Evolutionary conservation across 2,329 filamentous ascomycete species (phyloP).

Genomic region (Penicillium decumbens): DNA sequence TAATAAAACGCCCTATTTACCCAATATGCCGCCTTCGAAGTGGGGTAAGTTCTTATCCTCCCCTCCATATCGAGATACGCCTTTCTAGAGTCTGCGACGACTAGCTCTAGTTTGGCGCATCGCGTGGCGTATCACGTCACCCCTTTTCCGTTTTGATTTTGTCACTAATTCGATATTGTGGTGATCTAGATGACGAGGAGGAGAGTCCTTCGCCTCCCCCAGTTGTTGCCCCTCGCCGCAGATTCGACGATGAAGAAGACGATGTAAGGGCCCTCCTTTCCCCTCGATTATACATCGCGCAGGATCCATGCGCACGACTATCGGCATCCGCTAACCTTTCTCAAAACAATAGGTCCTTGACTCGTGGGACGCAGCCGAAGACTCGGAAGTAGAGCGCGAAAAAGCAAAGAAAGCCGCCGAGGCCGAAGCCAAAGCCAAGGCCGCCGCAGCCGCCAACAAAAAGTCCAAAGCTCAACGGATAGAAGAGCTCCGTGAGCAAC

Average conservation of each 20-base stretch:
- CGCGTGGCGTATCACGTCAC: neutral
- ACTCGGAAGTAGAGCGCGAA: slow-evolving; percentile 93
- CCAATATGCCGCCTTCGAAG: slow-evolving; percentile 46
- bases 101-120: neutral
- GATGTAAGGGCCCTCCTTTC: slow-evolving; percentile 56
- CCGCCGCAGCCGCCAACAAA: slow-evolving; percentile 81
- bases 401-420: slow-evolving; percentile 84
- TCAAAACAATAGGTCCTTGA: slow-evolving; percentile 70
- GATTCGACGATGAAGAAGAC: slow-evolving; percentile 88
- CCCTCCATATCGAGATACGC: slow-evolving; percentile 8
- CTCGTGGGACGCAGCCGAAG: slow-evolving; percentile 93
- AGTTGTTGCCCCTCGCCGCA: slow-evolving; percentile 50
- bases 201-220: slow-evolving; percentile 48
- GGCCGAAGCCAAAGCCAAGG: slow-evolving; percentile 83
- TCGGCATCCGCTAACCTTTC: neutral
- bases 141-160: neutral
- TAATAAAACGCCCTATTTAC: slow-evolving; percentile 13
- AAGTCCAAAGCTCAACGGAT: slow-evolving; percentile 85
- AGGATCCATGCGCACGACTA: neutral
- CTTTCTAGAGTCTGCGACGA: slow-evolving; percentile 1
- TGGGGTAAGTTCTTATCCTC: slow-evolving; percentile 43
- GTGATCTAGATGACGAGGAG: slow-evolving; percentile 37
- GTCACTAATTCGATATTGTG: slow-evolving; percentile 5
- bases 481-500: slow-evolving; percentile 68
- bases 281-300: neutral